Evolutionary conservation across 2,329 filamentous ascomycete species (phyloP).

Genomic region (Scortechinia acanthostroma): DNA sequence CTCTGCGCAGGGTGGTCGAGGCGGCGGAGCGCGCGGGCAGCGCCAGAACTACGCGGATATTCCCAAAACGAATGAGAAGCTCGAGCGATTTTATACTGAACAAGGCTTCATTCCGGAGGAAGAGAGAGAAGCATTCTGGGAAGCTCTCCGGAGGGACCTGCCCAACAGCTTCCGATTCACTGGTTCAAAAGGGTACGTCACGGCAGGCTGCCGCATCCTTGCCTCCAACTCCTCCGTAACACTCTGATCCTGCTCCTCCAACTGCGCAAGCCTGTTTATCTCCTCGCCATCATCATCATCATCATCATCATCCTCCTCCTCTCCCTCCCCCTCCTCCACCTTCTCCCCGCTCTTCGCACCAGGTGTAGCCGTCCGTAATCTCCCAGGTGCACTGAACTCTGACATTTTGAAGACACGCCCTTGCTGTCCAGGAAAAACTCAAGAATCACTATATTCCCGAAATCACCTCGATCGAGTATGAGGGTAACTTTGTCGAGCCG

Average conservation of each 20-base stretch:
- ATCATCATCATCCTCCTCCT: too few species aligned
- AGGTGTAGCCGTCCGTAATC: conserved; percentile 2
- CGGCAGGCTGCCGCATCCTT: neutral
- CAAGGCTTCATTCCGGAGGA: conserved; percentile 70
- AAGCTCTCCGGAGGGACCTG: conserved; percentile 72
- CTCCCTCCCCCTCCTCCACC: neutral
- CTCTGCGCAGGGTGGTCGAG: neutral
- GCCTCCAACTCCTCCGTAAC: neutral
- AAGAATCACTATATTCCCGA: conserved; percentile 84
- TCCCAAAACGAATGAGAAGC: conserved; percentile 73
- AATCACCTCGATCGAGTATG: conserved; percentile 76
- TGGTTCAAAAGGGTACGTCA: conserved; percentile 74
- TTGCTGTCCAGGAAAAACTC: conserved; percentile 81
- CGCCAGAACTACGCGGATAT: conserved; percentile 24
- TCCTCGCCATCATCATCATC: neutral
- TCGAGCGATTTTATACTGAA: conserved; percentile 80
- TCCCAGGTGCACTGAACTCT: conserved; percentile 7
- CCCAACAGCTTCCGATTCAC: conserved; percentile 98
- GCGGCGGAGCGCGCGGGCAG: neutral
- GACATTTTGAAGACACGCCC: conserved; percentile 77
- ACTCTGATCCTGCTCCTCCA: neutral
- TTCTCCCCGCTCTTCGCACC: neutral
- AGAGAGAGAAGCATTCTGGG: conserved; percentile 79
- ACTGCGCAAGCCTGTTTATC: neutral
- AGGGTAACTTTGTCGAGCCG: conserved; percentile 75